phyloP scores from a whole-genome alignment of 441 rosid genomes.

The Erysimum pusillum region DNA sequence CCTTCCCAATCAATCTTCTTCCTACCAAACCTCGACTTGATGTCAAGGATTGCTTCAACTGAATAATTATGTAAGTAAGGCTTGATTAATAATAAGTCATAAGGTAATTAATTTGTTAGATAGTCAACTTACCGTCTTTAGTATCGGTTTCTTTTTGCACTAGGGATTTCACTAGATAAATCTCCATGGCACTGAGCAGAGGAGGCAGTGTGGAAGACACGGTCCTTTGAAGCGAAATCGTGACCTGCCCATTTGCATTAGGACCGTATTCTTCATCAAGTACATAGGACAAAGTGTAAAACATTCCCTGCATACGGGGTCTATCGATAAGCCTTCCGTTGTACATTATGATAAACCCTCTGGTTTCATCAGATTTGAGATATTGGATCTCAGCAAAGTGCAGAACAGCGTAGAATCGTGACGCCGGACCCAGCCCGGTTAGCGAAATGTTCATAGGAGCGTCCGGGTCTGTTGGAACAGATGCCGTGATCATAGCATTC shows the following conservation, averaged over 20 bases:
- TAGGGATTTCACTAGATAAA: conserved; percentile 30
- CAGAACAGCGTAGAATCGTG: conserved; percentile 36
- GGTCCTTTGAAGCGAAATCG: conserved; percentile 35
- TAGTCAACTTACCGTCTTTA: conserved; percentile 42
- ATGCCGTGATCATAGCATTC: conserved; percentile 48
- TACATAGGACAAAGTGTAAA: too few species aligned
- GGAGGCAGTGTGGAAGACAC: conserved; percentile 54
- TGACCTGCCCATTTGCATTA: background rate
- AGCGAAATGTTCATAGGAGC: conserved; percentile 28
- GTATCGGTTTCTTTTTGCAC: conserved; percentile 35
- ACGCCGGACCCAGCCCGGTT: background rate
- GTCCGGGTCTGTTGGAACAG: conserved; percentile 40
- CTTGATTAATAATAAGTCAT: background rate
- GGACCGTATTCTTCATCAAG: too few species aligned
- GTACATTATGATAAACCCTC: conserved; percentile 45
- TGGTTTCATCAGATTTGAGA: conserved; percentile 37
- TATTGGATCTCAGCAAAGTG: conserved; percentile 53
- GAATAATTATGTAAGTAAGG: background rate
- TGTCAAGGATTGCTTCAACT: conserved; percentile 46
- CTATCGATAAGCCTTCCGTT: conserved; percentile 36
- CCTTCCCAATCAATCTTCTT: conserved; percentile 48
- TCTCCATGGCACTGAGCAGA: conserved; percentile 53
- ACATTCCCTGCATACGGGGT: conserved; percentile 27
- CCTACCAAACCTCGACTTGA: conserved; percentile 39
- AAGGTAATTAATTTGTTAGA: background rate